These are phyloP conservation scores for Amaranthus cruentus DNA, from an alignment of 148 eudicot genomes.

Conservation along the genomic window DNA sequence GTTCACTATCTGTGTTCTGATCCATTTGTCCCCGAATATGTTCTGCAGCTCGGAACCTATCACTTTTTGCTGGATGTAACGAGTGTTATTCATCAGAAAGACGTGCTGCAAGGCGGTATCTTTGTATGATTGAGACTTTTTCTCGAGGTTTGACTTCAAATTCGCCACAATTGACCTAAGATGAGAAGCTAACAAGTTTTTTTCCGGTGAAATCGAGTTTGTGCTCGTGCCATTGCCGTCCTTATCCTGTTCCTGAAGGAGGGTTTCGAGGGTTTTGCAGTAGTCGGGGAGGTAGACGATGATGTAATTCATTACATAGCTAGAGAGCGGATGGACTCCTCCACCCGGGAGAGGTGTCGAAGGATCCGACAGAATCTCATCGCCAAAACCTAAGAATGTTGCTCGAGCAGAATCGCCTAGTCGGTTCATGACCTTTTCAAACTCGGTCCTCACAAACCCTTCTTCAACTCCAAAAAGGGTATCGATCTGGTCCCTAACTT, in stretches of 20 bases:
- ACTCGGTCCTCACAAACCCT: slow-evolving; percentile 47
- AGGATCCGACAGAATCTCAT: slow-evolving; percentile 41
- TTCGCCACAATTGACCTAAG: slow-evolving; percentile 39
- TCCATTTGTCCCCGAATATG: slow-evolving; percentile 63
- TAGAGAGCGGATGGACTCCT: slow-evolving; percentile 60
- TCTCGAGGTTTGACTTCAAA: slow-evolving; percentile 53
- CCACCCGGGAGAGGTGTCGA: slow-evolving; percentile 51
- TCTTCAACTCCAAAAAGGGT: slow-evolving; percentile 38
- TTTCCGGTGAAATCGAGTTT: background rate
- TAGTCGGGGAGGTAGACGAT: slow-evolving; percentile 37
- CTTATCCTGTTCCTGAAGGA: slow-evolving; percentile 33
- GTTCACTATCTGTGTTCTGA: slow-evolving; percentile 31
- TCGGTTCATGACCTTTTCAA: slow-evolving; percentile 36
- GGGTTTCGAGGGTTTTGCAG: slow-evolving; percentile 43
- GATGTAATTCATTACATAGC: slow-evolving; percentile 74
- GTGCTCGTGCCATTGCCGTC: background rate
- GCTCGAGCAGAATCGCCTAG: slow-evolving; percentile 47
- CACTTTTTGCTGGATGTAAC: slow-evolving; percentile 63
- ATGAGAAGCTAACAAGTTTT: slow-evolving; percentile 30
- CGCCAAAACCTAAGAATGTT: slow-evolving; percentile 46
- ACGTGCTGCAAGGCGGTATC: slow-evolving; percentile 53
- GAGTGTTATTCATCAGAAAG: slow-evolving; percentile 73
- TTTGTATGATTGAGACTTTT: slow-evolving; percentile 48
- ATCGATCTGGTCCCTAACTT: slow-evolving; percentile 39
- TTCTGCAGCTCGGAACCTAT: slow-evolving; percentile 32